A percentile compares a stretch with the other conserved stretches of the same genome.
phyloP scores from a whole-genome alignment of 805 yeast species.

The Metschnikowia lachancei region DNA sequence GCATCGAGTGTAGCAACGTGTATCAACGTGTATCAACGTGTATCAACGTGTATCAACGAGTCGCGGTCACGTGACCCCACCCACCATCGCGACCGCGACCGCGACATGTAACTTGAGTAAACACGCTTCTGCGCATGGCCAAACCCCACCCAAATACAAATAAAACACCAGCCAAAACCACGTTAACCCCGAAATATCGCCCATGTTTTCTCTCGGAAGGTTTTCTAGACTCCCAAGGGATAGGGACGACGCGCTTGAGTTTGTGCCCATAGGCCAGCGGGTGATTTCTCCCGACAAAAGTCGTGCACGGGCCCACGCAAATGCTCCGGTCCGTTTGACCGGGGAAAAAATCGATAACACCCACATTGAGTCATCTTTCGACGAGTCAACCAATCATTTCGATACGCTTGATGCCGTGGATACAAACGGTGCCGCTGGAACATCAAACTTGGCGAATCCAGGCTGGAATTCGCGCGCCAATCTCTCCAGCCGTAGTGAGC shows the following conservation, averaged over 20 bases:
- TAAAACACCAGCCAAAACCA: not conserved
- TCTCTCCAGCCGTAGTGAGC: not conserved
- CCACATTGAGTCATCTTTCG: slow-evolving; percentile 15
- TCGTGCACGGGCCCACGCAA: not conserved
- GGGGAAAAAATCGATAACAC: slow-evolving; percentile 11
- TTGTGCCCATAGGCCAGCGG: slow-evolving; percentile 28
- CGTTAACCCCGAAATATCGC: not conserved
- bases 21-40: too few species aligned
- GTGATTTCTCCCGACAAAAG: slow-evolving; percentile 5
- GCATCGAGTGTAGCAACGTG: too few species aligned
- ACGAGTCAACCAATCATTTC: slow-evolving; percentile 11
- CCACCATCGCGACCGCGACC: too few species aligned
- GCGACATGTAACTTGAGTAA: not conserved
- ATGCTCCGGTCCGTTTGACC: slow-evolving; percentile 6
- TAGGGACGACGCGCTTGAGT: slow-evolving; percentile 20
- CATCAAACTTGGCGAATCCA: slow-evolving; percentile 4
- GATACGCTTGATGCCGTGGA: slow-evolving; percentile 8
- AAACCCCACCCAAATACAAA: not conserved
- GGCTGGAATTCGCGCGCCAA: slow-evolving; percentile 10
- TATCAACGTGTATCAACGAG: too few species aligned
- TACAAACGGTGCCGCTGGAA: not conserved
- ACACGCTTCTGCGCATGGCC: not conserved
- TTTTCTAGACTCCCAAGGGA: slow-evolving; percentile 20
- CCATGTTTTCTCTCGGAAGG: slow-evolving; percentile 21
- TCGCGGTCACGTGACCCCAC: too few species aligned